Percentiles rank a stretch among this genome's conserved stretches.
Conservation (phyloP, 2,329 filamentous ascomycete species). For the Xylariaceae sp. region DNA sequence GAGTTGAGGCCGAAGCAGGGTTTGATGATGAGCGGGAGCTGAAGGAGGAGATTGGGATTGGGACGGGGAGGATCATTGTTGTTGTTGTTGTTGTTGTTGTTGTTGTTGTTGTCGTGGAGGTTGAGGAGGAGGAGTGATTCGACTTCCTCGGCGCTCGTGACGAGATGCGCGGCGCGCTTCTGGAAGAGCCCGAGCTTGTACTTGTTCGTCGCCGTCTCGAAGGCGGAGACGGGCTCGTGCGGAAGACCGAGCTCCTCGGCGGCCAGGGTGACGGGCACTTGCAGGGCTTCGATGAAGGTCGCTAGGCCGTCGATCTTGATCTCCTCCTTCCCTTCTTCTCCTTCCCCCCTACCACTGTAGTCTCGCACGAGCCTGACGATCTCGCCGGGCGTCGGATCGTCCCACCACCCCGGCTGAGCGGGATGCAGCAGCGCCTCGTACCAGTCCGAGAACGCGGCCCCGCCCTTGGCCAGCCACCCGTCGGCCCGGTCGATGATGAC, state of each 20-base stretch:
- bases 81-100: no score
- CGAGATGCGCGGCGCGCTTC: slow-evolving; percentile 18
- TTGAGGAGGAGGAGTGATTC: slow-evolving; percentile 10
- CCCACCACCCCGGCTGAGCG: slow-evolving; percentile 20
- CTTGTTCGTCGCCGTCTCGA: slow-evolving; percentile 26
- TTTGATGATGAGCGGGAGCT: slow-evolving; percentile 27
- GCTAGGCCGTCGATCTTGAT: slow-evolving; percentile 24
- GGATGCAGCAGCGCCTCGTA: slow-evolving; percentile 23
- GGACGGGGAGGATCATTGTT: no score
- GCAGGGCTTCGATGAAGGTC: slow-evolving; percentile 23
- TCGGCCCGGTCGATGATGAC: slow-evolving; percentile 22
- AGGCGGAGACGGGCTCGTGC: slow-evolving; percentile 19
- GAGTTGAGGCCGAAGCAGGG: slow-evolving; percentile 26
- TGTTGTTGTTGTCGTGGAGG: slow-evolving; percentile 5
- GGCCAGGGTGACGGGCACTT: slow-evolving; percentile 20
- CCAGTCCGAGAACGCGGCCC: slow-evolving; percentile 22
- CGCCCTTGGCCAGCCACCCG: slow-evolving; percentile 20
- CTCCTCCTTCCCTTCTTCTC: no score
- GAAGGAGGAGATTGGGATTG: slow-evolving; percentile 3
- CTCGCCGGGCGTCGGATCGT: slow-evolving; percentile 20
- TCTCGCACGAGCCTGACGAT: slow-evolving; percentile 17
- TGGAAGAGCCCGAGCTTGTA: slow-evolving; percentile 21
- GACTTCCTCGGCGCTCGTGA: slow-evolving; percentile 20
- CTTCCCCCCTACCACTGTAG: slow-evolving; percentile 13
- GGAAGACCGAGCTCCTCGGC: slow-evolving; percentile 21